These are phyloP conservation scores for Arthrobotrys iridis DNA, from an alignment of 2,329 filamentous ascomycete species.

Conservation along the genomic window DNA sequence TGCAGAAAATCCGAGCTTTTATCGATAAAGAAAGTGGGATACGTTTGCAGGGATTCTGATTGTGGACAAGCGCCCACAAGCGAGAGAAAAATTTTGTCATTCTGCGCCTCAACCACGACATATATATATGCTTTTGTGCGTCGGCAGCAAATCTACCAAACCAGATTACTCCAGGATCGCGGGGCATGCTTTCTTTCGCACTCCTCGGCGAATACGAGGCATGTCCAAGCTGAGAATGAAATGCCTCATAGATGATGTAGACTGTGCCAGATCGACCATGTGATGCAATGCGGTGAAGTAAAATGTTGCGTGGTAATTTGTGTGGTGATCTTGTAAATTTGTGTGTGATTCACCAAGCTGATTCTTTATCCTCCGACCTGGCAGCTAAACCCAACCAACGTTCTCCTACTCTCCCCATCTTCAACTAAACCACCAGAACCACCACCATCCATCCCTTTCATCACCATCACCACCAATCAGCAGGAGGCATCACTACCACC, in stretches of 20 bases:
- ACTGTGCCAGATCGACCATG: background rate
- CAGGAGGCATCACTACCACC: background rate
- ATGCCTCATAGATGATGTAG: slow-evolving; percentile 7
- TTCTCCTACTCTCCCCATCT: background rate
- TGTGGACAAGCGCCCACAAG: slow-evolving; percentile 39
- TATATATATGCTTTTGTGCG: background rate
- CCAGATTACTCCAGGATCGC: background rate
- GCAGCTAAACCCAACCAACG: background rate
- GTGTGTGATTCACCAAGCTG: slow-evolving; percentile 8
- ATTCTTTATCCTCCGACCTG: background rate
- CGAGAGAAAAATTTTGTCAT: slow-evolving; percentile 49
- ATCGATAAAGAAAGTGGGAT: slow-evolving; percentile 38
- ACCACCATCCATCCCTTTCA: background rate
- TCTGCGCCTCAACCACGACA: slow-evolving; percentile 50
- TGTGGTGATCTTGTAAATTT: slow-evolving; percentile 18
- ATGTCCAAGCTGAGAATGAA: background rate
- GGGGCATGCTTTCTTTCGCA: background rate
- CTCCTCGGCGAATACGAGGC: background rate
- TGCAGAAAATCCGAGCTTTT: background rate
- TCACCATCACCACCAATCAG: background rate
- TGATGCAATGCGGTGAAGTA: background rate
- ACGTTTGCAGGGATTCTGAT: slow-evolving; percentile 26
- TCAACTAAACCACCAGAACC: too few relatives aligned
- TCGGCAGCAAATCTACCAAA: background rate
- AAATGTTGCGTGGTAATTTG: background rate